Evolutionary conservation across 1,284 basidiomycete species (phyloP).

Genomic region (Pseudozyma sp.): DNA sequence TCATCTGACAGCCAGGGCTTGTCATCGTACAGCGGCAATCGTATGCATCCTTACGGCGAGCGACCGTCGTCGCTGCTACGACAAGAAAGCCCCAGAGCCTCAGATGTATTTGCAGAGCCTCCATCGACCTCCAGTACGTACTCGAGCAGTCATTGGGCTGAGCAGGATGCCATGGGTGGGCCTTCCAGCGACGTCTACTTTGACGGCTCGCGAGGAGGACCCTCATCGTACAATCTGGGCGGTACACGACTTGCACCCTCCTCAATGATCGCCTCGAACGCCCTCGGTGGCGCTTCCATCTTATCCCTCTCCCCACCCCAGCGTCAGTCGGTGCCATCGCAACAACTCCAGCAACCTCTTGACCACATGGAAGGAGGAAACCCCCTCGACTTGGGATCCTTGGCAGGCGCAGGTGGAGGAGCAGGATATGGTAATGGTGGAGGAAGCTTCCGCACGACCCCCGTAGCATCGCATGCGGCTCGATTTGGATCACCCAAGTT

Average conservation of each 20-base stretch:
- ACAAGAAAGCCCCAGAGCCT: slow-evolving; percentile 17
- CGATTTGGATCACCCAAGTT: slow-evolving; percentile 10
- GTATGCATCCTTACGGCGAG: slow-evolving; percentile 36
- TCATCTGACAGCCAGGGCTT: slow-evolving; percentile 10
- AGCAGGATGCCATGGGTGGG: slow-evolving; percentile 7
- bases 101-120: slow-evolving; percentile 10
- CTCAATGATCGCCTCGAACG: slow-evolving; percentile 6
- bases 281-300: slow-evolving; percentile 10
- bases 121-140: slow-evolving; percentile 4
- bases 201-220: slow-evolving; percentile 11
- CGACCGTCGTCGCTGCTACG: slow-evolving; percentile 14
- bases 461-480: background rate
- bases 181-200: slow-evolving; percentile 12
- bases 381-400: slow-evolving; percentile 1
- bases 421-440: slow-evolving; percentile 4
- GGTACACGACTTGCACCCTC: background rate
- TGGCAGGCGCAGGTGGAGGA: background rate
- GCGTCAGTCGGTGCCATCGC: slow-evolving; percentile 31
- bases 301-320: slow-evolving; percentile 12
- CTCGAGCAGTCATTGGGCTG: slow-evolving; percentile 22
- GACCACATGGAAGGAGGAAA: slow-evolving; percentile 15
- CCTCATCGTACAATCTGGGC: background rate
- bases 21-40: slow-evolving; percentile 16
- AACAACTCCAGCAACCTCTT: slow-evolving; percentile 22
- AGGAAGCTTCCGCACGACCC: slow-evolving; percentile 7